Evolutionary conservation across 1,139 yeast species (phyloP).

Genomic region (Taphrina deformans): DNA sequence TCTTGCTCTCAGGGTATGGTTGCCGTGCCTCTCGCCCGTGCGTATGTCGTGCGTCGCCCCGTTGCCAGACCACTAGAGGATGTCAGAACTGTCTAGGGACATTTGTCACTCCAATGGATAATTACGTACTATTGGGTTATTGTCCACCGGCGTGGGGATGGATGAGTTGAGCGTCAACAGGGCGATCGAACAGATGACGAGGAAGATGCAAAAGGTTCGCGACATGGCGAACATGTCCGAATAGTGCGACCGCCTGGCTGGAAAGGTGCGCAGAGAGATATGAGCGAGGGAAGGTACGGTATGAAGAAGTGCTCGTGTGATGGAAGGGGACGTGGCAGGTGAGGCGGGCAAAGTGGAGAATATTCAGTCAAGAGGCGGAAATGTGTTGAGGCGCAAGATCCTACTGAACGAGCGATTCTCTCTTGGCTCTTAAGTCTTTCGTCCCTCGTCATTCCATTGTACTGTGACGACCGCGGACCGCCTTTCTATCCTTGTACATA

Average conservation of each 20-base stretch:
- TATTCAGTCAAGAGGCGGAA: not conserved
- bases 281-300: not conserved
- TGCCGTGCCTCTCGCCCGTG: constrained; percentile 17
- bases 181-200: constrained; percentile 16
- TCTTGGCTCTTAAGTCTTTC: too few relatives aligned
- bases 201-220: constrained; percentile 8
- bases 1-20: constrained; percentile 42
- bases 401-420: not conserved
- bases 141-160: constrained; percentile 8
- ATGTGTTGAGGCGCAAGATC: not conserved
- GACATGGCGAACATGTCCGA: constrained; percentile 12
- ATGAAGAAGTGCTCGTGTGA: too few relatives aligned
- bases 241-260: not conserved
- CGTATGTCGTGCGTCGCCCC: constrained; percentile 26
- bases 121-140: constrained; percentile 15
- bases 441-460: too few relatives aligned
- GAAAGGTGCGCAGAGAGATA: not conserved
- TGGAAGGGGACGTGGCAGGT: not conserved
- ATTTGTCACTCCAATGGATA: not conserved
- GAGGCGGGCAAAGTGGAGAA: not conserved
- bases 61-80: constrained; percentile 6
- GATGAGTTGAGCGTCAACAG: constrained; percentile 13
- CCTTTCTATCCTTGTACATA: too few relatives aligned
- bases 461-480: too few relatives aligned
- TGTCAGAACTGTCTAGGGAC: not conserved